These are phyloP conservation scores for Hyphopichia buzzinii DNA, from an alignment of 1,139 yeast genomes.

Conservation along the genomic window DNA sequence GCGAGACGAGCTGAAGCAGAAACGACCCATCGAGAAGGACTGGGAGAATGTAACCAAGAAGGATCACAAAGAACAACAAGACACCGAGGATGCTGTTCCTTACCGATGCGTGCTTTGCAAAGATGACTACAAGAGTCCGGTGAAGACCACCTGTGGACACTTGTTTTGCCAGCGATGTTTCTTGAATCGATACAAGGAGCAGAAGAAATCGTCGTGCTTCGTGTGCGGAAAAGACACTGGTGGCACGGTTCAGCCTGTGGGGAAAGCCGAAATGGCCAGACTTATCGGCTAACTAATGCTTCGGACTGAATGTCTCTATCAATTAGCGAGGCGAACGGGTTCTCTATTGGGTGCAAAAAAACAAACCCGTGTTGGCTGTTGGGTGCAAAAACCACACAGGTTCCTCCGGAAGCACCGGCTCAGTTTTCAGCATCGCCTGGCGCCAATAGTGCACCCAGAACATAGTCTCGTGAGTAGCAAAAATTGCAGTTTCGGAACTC, in stretches of 20 bases:
- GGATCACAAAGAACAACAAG: slow-evolving; percentile 4
- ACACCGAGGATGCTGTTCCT: slow-evolving; percentile 35
- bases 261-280: slow-evolving; percentile 12
- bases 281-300: slow-evolving; percentile 8
- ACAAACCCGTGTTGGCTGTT: too few relatives aligned
- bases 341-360: too few relatives aligned
- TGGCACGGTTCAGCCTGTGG: slow-evolving; percentile 41
- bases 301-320: too few relatives aligned
- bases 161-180: slow-evolving; percentile 68
- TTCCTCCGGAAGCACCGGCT: too few relatives aligned
- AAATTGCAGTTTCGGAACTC: too few relatives aligned
- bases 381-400: too few relatives aligned
- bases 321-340: too few relatives aligned
- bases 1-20: slow-evolving; percentile 79
- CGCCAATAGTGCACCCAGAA: too few relatives aligned
- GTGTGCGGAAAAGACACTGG: slow-evolving; percentile 59
- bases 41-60: slow-evolving; percentile 53
- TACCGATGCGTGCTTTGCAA: slow-evolving; percentile 67
- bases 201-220: slow-evolving; percentile 43
- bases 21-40: slow-evolving; percentile 66
- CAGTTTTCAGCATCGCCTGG: too few relatives aligned
- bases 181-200: slow-evolving; percentile 45
- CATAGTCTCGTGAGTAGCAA: too few relatives aligned
- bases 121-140: slow-evolving; percentile 53
- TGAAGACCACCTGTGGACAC: slow-evolving; percentile 65